Conservation (phyloP, 2,329 filamentous ascomycete genomes). For the Celoporthe dispersa region DNA sequence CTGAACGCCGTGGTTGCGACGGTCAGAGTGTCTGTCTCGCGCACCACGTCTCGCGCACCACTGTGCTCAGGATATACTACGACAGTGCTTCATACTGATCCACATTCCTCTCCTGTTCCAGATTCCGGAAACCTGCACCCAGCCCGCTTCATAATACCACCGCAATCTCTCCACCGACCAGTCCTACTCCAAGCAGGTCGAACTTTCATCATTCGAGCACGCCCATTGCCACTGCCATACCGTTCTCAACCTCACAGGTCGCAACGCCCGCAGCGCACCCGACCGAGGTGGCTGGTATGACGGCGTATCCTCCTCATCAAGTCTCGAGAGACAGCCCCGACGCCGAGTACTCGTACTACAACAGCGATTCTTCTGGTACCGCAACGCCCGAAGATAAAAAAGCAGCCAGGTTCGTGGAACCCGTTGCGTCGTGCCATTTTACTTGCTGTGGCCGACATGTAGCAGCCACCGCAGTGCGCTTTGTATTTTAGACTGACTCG, state of each 20-base stretch:
- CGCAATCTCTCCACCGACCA: slow-evolving; percentile 48
- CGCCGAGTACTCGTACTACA: slow-evolving; percentile 42
- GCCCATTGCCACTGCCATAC: slow-evolving; percentile 34
- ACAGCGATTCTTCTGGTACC: slow-evolving; percentile 43
- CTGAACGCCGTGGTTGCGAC: slow-evolving; percentile 1
- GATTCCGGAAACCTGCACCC: slow-evolving; percentile 53
- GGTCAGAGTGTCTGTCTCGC: background rate
- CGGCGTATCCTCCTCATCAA: slow-evolving; percentile 32
- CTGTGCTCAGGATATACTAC: slow-evolving; percentile 7
- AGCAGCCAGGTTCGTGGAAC: slow-evolving; percentile 38
- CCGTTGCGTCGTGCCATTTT: slow-evolving; percentile 20
- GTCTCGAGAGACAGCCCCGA: slow-evolving; percentile 25
- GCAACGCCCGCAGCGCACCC: background rate
- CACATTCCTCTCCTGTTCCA: slow-evolving; percentile 38
- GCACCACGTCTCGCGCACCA: background rate
- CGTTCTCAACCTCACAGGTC: slow-evolving; percentile 32
- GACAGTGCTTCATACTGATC: slow-evolving; percentile 39
- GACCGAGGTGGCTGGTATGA: slow-evolving; percentile 28
- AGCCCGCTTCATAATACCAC: slow-evolving; percentile 54
- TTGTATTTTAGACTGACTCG: slow-evolving; percentile 5
- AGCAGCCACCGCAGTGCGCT: slow-evolving; percentile 9
- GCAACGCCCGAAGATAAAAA: slow-evolving; percentile 39
- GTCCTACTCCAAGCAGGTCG: slow-evolving; percentile 46
- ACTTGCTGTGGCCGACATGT: background rate
- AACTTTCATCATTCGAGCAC: slow-evolving; percentile 38